These are phyloP conservation scores for Scenedesmus sp. DNA, from an alignment of 163 green algal genomes.

Conservation along the genomic window DNA sequence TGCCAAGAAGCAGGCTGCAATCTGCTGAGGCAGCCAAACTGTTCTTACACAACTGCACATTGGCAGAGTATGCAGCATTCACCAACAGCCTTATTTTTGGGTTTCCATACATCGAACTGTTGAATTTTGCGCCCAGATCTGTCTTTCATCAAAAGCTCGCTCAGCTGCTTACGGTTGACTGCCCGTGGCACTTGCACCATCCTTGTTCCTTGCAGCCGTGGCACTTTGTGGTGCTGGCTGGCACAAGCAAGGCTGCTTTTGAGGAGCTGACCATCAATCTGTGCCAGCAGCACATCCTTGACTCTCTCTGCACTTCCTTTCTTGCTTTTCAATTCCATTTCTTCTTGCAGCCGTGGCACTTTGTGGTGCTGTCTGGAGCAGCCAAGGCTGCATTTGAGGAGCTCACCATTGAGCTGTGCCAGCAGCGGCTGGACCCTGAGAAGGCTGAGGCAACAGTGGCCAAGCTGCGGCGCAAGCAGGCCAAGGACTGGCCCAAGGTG, in stretches of 20 bases:
- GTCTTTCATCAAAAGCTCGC: no score
- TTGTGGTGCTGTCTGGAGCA: constrained; percentile 63
- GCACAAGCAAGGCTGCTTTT: constrained; percentile 52
- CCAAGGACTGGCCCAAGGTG: constrained; percentile 51
- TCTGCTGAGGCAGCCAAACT: background rate
- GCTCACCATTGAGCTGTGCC: constrained; percentile 55
- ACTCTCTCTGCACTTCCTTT: background rate
- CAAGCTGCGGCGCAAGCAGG: constrained; percentile 51
- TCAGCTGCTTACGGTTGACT: no score
- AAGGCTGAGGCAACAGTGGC: constrained; percentile 58
- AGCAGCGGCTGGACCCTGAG: constrained; percentile 50
- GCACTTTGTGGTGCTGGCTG: constrained; percentile 70
- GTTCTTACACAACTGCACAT: background rate
- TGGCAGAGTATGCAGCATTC: no score
- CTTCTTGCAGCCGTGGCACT: constrained; percentile 69
- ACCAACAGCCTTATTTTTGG: no score
- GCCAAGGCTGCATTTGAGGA: constrained; percentile 58
- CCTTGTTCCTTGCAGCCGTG: constrained; percentile 60
- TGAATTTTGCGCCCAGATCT: no score
- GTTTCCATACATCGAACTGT: no score
- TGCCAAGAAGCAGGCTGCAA: no score
- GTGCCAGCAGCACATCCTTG: no score
- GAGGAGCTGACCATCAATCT: constrained; percentile 60
- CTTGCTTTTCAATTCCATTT: background rate
- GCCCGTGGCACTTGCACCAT: no score